phyloP scores from a whole-genome alignment of 208 protist species.

The Herpetomonas tarakana region DNA sequence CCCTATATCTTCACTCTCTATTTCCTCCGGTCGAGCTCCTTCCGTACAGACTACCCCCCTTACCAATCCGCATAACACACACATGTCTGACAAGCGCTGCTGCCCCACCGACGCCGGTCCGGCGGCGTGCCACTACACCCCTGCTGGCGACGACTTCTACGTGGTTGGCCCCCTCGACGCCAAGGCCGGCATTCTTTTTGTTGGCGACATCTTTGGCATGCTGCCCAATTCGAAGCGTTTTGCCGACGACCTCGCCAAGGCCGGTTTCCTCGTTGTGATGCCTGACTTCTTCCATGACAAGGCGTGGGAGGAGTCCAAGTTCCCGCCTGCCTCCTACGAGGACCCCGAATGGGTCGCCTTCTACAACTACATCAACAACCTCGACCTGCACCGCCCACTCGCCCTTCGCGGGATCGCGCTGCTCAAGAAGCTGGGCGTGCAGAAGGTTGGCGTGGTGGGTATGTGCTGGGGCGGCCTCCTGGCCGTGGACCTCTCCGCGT shows the following conservation, averaged over 20 bases:
- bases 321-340: conserved; percentile 27
- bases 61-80: too few species aligned
- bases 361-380: conserved; percentile 13
- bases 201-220: conserved; percentile 59
- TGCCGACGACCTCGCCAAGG: conserved; percentile 34
- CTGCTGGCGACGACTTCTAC: conserved; percentile 36
- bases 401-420: conserved; percentile 27
- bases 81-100: conserved; percentile 24
- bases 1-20: too few species aligned
- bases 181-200: conserved; percentile 41
- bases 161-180: conserved; percentile 28
- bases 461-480: conserved; percentile 58
- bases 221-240: conserved; percentile 40
- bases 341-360: conserved; percentile 27
- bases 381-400: conserved; percentile 14
- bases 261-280: conserved; percentile 49
- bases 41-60: too few species aligned
- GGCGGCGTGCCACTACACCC: conserved; percentile 15
- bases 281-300: conserved; percentile 47
- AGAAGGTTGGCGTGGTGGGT: conserved; percentile 36
- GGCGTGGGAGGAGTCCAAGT: conserved; percentile 30
- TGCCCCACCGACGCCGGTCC: conserved; percentile 38
- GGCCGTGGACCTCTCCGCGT: conserved; percentile 19
- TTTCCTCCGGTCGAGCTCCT: too few species aligned
- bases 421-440: conserved; percentile 36